Evolutionary conservation across 345 rosid species (phyloP).

Genomic region (Triadica sebifera): DNA sequence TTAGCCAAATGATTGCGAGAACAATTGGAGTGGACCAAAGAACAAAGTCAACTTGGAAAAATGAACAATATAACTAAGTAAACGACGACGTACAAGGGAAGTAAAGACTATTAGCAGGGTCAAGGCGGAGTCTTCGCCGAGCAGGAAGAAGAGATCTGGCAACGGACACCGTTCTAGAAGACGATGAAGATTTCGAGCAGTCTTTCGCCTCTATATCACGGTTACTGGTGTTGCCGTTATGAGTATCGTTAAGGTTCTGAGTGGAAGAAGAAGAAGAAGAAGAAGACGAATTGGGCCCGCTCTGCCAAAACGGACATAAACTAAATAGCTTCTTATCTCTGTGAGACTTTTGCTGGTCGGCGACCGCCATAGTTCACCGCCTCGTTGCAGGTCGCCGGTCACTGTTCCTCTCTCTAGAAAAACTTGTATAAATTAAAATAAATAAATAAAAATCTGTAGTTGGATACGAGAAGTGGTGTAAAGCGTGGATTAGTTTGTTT

Average conservation of each 20-base stretch:
- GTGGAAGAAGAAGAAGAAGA: slow-evolving; percentile 59
- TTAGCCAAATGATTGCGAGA: neutral
- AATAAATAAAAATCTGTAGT: neutral
- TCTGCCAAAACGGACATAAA: slow-evolving; percentile 79
- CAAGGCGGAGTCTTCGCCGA: slow-evolving; percentile 87
- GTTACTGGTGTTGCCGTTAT: slow-evolving; percentile 28
- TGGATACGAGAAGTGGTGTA: neutral
- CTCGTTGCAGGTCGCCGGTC: neutral
- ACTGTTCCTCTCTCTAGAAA: neutral
- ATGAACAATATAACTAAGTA: neutral
- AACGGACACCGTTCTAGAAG: slow-evolving; percentile 54
- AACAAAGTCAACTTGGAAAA: slow-evolving; percentile 32
- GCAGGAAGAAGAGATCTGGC: slow-evolving; percentile 87
- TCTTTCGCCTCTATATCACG: slow-evolving; percentile 31
- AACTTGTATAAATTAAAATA: neutral
- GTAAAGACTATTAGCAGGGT: slow-evolving; percentile 72
- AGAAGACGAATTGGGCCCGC: slow-evolving; percentile 46
- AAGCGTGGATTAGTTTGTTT: slow-evolving; percentile 9
- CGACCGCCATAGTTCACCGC: slow-evolving; percentile 51
- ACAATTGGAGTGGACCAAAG: slow-evolving; percentile 13
- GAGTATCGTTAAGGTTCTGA: slow-evolving; percentile 37
- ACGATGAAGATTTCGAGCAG: slow-evolving; percentile 31
- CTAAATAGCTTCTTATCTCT: slow-evolving; percentile 52
- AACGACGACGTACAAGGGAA: slow-evolving; percentile 62
- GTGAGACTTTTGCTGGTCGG: slow-evolving; percentile 42